Base-by-base conservation (phyloP, 1,284 basidiomycete genomes). In the Tremellales sp. region DNA sequence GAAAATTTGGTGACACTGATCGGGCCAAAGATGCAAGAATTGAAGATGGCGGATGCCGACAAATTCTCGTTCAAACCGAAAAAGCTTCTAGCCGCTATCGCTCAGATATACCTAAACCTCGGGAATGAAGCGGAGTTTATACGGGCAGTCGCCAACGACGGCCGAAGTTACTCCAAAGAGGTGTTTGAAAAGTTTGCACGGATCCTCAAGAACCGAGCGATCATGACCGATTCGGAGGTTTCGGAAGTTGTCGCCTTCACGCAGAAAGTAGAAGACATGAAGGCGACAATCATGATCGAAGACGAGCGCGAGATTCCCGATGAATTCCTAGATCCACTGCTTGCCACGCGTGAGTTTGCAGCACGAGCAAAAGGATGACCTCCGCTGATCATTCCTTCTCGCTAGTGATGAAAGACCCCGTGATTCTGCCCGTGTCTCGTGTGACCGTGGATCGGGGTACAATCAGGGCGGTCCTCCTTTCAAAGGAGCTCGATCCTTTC, bases 291-390 rank as follows among this genome's bases (percentile, higher is more conserved):
- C 48, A 85, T 89, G 56, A 87, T 84, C 12, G 78, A 77, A 50
- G 95, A 97, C 63, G 94, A 98, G 45, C 87, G 90, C 29, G 94
- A 98, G 28, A 76, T 95, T 37, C 95, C 95, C 0, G 95, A 99
- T 49, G 94, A 98, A 66, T 98, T 86, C 78, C 71, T 93, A 65
- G 59, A 67, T 48, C 57, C 61, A 3, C 48, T 66, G 13, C 45
- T 66, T 5, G 59, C 62, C 1, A 66, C 64, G 8, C 45, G 59
- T 64, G 36, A 41, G 60, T 57, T 13, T 12, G n/a, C n/a, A n/a
- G n/a, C n/a, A n/a, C n/a, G n/a, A n/a, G n/a, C n/a, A n/a, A n/a
- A n/a, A n/a, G 7, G 12, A 16, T 26, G 22, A 24, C 12, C 16
- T 28, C 18, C 34, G 45, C 41, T 53, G 24, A 34, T 37, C 25